Conservation (phyloP, 306 rosid species). For the Neltuma alba region DNA sequence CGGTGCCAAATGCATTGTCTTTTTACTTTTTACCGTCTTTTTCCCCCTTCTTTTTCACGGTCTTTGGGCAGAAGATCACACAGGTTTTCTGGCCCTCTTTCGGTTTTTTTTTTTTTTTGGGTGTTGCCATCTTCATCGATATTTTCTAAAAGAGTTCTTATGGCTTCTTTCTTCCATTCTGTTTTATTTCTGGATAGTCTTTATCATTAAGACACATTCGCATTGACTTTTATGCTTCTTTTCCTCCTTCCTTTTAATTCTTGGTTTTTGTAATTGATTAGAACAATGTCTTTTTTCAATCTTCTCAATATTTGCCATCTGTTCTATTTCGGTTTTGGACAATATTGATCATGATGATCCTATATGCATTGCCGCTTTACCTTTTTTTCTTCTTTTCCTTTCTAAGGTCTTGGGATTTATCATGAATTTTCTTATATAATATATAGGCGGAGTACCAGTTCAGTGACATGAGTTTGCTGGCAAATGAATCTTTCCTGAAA, state of each 20-base stretch:
- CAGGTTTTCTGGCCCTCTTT: not conserved
- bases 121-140: not conserved
- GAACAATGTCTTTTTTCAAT: not conserved
- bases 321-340: not conserved
- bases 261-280: not conserved
- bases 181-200: not conserved
- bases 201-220: not conserved
- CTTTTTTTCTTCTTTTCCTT: not conserved
- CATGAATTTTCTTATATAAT: not conserved
- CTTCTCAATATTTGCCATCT: not conserved
- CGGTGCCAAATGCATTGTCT: not conserved
- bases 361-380: not conserved
- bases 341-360: not conserved
- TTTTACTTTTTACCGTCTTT: slow-evolving; percentile 16
- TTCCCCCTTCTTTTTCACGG: not conserved
- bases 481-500: slow-evolving; percentile 82
- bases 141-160: not conserved
- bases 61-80: not conserved
- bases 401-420: not conserved
- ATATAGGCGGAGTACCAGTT: slow-evolving; percentile 87
- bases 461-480: slow-evolving; percentile 87
- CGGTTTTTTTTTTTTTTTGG: too few species aligned
- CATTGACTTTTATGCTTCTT: not conserved
- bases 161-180: not conserved
- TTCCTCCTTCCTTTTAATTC: not conserved